Conservation (phyloP, 495 filamentous ascomycete species). For the Hypoxylon cercidicola region DNA sequence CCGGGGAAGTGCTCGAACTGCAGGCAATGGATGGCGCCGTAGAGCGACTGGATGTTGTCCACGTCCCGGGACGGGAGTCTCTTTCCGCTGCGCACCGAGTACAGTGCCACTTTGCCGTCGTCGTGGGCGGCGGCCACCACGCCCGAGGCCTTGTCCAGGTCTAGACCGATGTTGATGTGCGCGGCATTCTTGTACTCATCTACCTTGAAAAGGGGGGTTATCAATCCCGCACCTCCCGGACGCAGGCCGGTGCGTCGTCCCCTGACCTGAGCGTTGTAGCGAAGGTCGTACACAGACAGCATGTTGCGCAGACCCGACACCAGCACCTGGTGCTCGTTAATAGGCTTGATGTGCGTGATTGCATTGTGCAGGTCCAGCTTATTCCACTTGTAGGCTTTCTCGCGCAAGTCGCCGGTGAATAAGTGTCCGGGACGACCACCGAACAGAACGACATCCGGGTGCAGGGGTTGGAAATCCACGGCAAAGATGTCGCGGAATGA, state of each 20-base stretch:
- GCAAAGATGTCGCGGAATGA: constrained; percentile 34
- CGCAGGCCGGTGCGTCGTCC: neutral
- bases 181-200: constrained; percentile 50
- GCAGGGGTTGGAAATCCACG: constrained; percentile 42
- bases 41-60: constrained; percentile 12
- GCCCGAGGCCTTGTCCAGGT: constrained; percentile 45
- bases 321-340: constrained; percentile 49
- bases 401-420: constrained; percentile 48
- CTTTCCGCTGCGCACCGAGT: constrained; percentile 50
- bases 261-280: constrained; percentile 31
- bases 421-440: constrained; percentile 51
- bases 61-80: constrained; percentile 38
- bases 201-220: constrained; percentile 50
- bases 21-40: constrained; percentile 35
- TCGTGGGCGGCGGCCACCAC: constrained; percentile 56
- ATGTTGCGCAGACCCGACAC: constrained; percentile 49
- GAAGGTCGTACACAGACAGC: constrained; percentile 55
- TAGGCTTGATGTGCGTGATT: constrained; percentile 48
- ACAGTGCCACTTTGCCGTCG: constrained; percentile 52
- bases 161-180: constrained; percentile 50
- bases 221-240: neutral
- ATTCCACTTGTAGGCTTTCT: constrained; percentile 24
- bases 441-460: constrained; percentile 46
- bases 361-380: constrained; percentile 19
- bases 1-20: constrained; percentile 48